Base-by-base conservation (phyloP, 2,329 filamentous ascomycete species). In the Clonostachys sp. region DNA sequence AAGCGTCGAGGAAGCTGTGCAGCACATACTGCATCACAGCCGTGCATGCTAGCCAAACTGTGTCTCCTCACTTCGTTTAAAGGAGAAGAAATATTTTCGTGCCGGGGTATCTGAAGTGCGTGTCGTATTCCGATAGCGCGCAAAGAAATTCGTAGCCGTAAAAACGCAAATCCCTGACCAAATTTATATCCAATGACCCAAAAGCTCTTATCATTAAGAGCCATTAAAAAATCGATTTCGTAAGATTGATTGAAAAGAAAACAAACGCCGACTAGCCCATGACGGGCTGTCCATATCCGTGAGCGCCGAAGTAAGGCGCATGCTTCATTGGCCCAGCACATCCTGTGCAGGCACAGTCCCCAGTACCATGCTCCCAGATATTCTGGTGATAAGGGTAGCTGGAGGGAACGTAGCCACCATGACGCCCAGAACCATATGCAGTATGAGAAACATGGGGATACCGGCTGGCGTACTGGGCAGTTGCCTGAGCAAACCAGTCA, bases 201-300 rank as follows among this genome's bases (percentile, higher is more conserved):
- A 39, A n/a, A 41, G 39, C 40, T 18, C 24, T 42, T 16, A 34
- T 18, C 34, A 45, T 41, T 7, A 38, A 44, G 52, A 50, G 50
- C 52, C 49, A 58, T 60, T 56, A 51, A 47, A 53, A 45, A 44
- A 42, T 42, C 45, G 48, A 50, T 17, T 18, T 14, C n/a, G 24
- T 34, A 17, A 34, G 18, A 44, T 30, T 30, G 24, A 30, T 30
- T 30, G 24, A 48, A 45, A 53, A 46, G 52, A 48, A 52, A 55
- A 55, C 51, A 42, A 51, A 51, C 55, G 55, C 52, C 49, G 53
- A 45, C 68, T 59, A 79, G 46, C 78, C 78, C 61, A 81, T 73
- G 14, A 82, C 78, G 13, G 78, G 65, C 57, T 81, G 79, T 30
- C 73, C 70, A 48, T 78, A 81, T 40, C 61, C 64, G 46, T 76